Base-by-base conservation (phyloP, 1,284 basidiomycete species). In the Boletus sp. region DNA sequence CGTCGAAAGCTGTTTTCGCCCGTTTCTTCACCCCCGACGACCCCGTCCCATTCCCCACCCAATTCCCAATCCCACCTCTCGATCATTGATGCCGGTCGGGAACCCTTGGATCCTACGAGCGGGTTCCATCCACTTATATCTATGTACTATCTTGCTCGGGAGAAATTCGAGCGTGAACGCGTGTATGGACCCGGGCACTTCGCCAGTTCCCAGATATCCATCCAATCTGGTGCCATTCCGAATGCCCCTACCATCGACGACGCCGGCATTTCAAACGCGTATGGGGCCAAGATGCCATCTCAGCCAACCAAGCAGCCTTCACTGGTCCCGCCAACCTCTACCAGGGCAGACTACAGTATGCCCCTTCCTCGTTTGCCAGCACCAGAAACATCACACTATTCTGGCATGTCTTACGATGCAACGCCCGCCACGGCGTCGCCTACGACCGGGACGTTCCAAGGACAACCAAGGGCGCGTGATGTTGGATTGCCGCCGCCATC, bases 71-170 rank as follows among this genome's bases (percentile, higher is more conserved):
- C 82, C 1, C 81, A 85, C 54, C 68, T 74, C 6, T 79, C 80
- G 9, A 78, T 83, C 55, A 68, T 71, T 33, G 82, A 84, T 73
- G 66, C 72, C 38, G 75, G 77, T 56, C 81, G 81, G 25, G 85
- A 88, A 58, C 80, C 81, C 3, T 61, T 78, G 25, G 96, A 99
- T 71, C 97, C 97, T 10, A 97, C 94, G 7, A 83, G 87, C 56
- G 96, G 95, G 5, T 99, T 94, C 78, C 95, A 98, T 74, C 96
- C 95, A 0, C 83, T 99, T 37, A 85, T 99, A 58, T 96, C 95
- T 28, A 97, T 99, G 77, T 99, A 99, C 74, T 98, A 91, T 79
- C 86, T 99, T 23, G 94, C 97, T 3, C 82, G 91, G 58, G 97
- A 99, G 79, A 98, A 98, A 81, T 84, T 96, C 74, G 95, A 98